Base-by-base conservation (phyloP, 75 land plant genomes). In the Larix kaempferi region DNA sequence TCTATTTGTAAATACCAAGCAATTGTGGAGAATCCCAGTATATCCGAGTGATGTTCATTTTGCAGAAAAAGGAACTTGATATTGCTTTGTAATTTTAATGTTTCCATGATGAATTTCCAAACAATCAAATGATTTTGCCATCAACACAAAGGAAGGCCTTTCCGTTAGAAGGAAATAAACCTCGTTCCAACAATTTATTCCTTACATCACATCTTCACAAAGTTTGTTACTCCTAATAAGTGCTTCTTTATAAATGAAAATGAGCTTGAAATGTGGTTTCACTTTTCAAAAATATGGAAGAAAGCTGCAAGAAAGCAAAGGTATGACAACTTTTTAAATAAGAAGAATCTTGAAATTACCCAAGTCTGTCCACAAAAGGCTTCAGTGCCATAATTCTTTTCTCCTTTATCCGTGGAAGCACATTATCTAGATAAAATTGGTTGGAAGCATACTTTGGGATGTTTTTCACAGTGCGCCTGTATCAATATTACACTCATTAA, bases 361-460 rank as follows among this genome's bases (percentile, higher is more conserved):
- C 99, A 73, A 96, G 90, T 66, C 99, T 87, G 80, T 96, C 99
- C 49, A 96, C 98, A 89, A 96, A 96, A 79, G 99, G 99, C 81
- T 96, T 96, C 76, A 96, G 79, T 60, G 99, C 88, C 99, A 96
- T 94, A 35, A 96, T 88, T 78, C 86, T 96, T 85, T 96, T 96
- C 81, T 96, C 93, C 82, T 96, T 96, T 77, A 96, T 85, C 23
- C 95, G 88, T 71, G 99, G 99, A 52, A 96, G 84, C 33, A 96
- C 99, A 88, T 92, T 96, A 63, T 96, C 93, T 83, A 91, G 89
- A 76, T 96, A 96, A 63, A 94, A 96, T 25, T 90, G 86, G 54
- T 98, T 95, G 15, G 94, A 84, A 35, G 98, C 99, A 84, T 94
- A 96, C 77, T 96, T 96, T 61, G 99, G 99, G 29, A 96, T 96